Percentiles rank a stretch among this genome's conserved stretches.
These are phyloP conservation scores for Aspergillus brasiliensis DNA, from an alignment of 2,329 filamentous ascomycete genomes.

Conservation along the genomic window DNA sequence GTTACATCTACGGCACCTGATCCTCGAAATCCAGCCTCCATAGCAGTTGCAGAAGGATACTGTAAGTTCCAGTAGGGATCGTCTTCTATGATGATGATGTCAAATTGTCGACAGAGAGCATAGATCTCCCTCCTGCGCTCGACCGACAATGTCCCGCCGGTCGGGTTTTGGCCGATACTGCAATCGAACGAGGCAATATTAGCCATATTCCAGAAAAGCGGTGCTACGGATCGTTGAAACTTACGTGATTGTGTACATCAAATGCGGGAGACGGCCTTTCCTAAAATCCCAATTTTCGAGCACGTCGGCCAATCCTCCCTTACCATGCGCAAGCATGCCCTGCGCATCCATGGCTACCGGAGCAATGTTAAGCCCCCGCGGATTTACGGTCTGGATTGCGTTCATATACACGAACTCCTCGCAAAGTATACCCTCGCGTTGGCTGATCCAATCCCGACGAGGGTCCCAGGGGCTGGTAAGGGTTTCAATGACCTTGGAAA, in stretches of 20 bases:
- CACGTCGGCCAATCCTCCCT: constrained; percentile 74
- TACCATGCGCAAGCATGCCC: constrained; percentile 75
- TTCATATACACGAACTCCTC: constrained; percentile 83
- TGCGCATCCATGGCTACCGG: constrained; percentile 75
- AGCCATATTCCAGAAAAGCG: neutral
- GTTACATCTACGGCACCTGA: constrained; percentile 33
- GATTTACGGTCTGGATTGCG: constrained; percentile 66
- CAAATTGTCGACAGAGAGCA: constrained; percentile 75
- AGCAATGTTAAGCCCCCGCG: constrained; percentile 71
- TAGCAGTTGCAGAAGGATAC: constrained; percentile 68
- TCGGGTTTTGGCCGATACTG: constrained; percentile 88
- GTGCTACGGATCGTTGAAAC: constrained; percentile 39
- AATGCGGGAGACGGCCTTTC: constrained; percentile 73
- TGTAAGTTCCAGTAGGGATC: constrained; percentile 97
- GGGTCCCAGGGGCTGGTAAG: constrained; percentile 76
- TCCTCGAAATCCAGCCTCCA: constrained; percentile 36
- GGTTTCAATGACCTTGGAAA: constrained; percentile 74
- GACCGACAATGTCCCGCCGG: constrained; percentile 72
- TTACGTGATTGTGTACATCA: constrained; percentile 89
- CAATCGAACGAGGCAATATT: neutral
- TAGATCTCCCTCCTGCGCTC: constrained; percentile 78
- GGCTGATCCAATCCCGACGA: constrained; percentile 64
- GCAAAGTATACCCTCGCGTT: constrained; percentile 74
- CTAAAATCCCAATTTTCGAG: constrained; percentile 78
- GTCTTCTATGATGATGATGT: constrained; percentile 89